Percentiles rank a stretch among this genome's conserved stretches.
Conservation (phyloP, 2,329 filamentous ascomycete genomes). For the Thelonectria blattea region DNA sequence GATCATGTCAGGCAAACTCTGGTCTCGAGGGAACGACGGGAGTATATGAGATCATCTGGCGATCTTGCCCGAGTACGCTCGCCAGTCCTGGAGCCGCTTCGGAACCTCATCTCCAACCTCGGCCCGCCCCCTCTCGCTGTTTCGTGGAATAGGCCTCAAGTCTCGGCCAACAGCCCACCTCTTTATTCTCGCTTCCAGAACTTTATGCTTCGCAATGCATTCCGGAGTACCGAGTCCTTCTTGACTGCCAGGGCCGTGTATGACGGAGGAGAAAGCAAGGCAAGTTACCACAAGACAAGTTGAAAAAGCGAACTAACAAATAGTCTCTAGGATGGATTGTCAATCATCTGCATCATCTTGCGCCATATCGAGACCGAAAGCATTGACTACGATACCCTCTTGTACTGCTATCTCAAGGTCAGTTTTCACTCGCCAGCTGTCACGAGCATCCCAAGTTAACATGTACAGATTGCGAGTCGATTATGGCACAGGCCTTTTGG, state of each 20-base stretch:
- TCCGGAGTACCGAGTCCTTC: slow-evolving; percentile 68
- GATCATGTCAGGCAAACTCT: slow-evolving; percentile 71
- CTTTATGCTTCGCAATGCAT: slow-evolving; percentile 74
- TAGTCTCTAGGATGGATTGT: slow-evolving; percentile 61
- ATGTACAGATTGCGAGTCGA: slow-evolving; percentile 66
- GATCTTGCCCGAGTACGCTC: slow-evolving; percentile 59
- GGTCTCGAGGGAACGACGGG: slow-evolving; percentile 63
- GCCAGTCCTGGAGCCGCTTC: slow-evolving; percentile 64
- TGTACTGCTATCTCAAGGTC: slow-evolving; percentile 73
- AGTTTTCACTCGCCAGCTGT: slow-evolving; percentile 16
- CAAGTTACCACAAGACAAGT: slow-evolving; percentile 33
- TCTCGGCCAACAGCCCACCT: slow-evolving; percentile 67
- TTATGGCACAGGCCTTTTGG: slow-evolving; percentile 74
- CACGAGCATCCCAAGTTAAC: neutral
- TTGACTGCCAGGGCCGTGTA: slow-evolving; percentile 70
- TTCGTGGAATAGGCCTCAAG: slow-evolving; percentile 71
- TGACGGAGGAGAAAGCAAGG: slow-evolving; percentile 73
- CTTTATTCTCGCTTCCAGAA: slow-evolving; percentile 73
- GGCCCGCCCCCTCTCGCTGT: slow-evolving; percentile 72
- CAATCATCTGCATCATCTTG: slow-evolving; percentile 72
- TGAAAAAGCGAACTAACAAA: slow-evolving; percentile 18
- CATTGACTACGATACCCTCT: slow-evolving; percentile 68
- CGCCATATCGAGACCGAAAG: slow-evolving; percentile 70
- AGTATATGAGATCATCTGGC: slow-evolving; percentile 60
- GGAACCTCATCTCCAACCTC: slow-evolving; percentile 68